A percentile compares a stretch with the other conserved stretches of the same genome.
Conservation (phyloP, 768 basidiomycete species). For the Russula dissimulans region DNA sequence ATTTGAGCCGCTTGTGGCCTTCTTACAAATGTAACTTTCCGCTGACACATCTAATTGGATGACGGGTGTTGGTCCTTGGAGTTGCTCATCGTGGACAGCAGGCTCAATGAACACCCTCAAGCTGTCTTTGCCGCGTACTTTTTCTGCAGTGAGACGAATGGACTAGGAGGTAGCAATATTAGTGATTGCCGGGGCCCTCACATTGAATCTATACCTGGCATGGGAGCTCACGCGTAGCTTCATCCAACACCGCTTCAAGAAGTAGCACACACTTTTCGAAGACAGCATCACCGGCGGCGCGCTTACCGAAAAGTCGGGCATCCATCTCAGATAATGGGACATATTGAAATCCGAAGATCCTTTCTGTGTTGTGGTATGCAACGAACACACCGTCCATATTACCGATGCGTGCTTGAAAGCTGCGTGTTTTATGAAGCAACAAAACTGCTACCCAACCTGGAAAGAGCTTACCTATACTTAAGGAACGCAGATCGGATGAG, state of each 20-base stretch:
- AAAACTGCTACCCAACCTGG: not conserved
- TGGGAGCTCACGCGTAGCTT: constrained; percentile 53
- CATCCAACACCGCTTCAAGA: constrained; percentile 57
- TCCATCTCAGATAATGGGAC: constrained; percentile 85
- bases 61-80: constrained; percentile 32
- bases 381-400: constrained; percentile 93
- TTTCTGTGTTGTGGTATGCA: constrained; percentile 79
- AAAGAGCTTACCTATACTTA: constrained; percentile 65
- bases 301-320: constrained; percentile 56
- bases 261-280: constrained; percentile 68
- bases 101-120: constrained; percentile 67
- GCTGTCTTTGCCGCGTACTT: constrained; percentile 31
- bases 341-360: constrained; percentile 92
- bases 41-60: constrained; percentile 48
- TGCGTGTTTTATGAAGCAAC: constrained; percentile 25
- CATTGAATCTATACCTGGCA: constrained; percentile 41
- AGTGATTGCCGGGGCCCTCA: not conserved
- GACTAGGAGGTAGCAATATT: constrained; percentile 31
- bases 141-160: constrained; percentile 54
- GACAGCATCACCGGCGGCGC: constrained; percentile 55
- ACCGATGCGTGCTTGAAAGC: constrained; percentile 93
- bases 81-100: constrained; percentile 34
- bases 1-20: constrained; percentile 28
- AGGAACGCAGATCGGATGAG: constrained; percentile 89
- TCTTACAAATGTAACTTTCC: constrained; percentile 36